Evolutionary conservation across 2,329 filamentous ascomycete species (phyloP), one percentile per base, ranked within the genome.

Genomic region (Colletotrichum karsti): DNA sequence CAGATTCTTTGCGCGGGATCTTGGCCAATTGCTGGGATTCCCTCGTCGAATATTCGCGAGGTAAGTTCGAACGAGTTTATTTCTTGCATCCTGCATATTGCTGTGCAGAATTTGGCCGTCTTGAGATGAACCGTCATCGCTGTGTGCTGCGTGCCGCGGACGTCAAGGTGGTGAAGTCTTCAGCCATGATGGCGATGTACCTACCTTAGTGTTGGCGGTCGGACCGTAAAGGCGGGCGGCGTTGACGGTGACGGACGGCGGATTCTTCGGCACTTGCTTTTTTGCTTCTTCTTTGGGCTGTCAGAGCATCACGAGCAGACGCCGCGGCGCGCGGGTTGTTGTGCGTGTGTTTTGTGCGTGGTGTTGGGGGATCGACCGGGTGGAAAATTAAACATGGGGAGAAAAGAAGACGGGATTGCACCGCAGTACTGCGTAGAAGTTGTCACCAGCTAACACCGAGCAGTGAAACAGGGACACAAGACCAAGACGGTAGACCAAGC

Each of bases 381-480:
- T 66, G 33, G 20, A 53, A 48, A 65, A 64, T 20, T 37, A 18
- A 37, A 24, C 30, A 28, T 53, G 30, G 50, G 13, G 22, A 30
- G 26, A n/a, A 53, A 28, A 28, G 18, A n/a, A n/a, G n/a, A n/a
- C n/a, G n/a, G n/a, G n/a, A n/a, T n/a, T n/a, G n/a, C n/a, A n/a
- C n/a, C n/a, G n/a, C n/a, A n/a, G n/a, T n/a, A n/a, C n/a, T n/a
- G n/a, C n/a, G n/a, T n/a, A n/a, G n/a, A 24, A 28, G 26, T 53
- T 61, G 37, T 67, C 55, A 61, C 54, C 48, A 56, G 24, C 62
- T 55, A 67, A 69, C 41, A 46, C 12, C 42, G n/a, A 22, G 42
- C 42, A 69, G 48, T 67, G 62, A 69, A 69, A 69, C 63, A 69
- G 63, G 48, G 42, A 63, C 33, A 35, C 33, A 35, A 35, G 33